Evolutionary conservation across 2,329 filamentous ascomycete genomes (phyloP), one percentile per base, ranked within the genome.

Genomic region (Thelonectria olida): DNA sequence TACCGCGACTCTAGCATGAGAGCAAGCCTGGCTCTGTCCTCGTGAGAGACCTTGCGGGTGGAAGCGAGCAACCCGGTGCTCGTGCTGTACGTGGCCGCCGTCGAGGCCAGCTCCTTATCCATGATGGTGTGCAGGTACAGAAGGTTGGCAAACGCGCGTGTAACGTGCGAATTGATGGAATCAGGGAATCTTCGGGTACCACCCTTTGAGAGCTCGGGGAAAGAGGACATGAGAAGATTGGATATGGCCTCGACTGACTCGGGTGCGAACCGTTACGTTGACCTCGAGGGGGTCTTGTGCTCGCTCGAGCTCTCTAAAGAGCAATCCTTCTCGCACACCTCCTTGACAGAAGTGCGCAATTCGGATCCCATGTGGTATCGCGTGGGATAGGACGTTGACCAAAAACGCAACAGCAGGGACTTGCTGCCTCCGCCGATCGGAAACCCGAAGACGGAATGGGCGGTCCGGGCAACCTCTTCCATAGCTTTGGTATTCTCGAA

Each of bases 311-410:
- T 78, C 79, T 12, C 82, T 77, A 73, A 88, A 92, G 1, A 91
- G 78, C 56, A 85, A 84, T 0, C 90, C 90, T 77, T 92, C 90
- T 28, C 90, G 80, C 3, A 92, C 88, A 4, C 90, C 90, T 17
- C 90, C 89, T 71, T 92, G 90, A 62, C 88, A 90, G 77, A 92
- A 92, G 28, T 86, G 83, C 2, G 90, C 86, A 34, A 84, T 80
- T 39, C 83, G 82, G 63, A 91, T 85, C 15, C 76, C 76, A 34
- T 79, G 77, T 0, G 89, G 88, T 7, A 91, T 78, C 3, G 86
- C 85, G 54, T 85, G 80, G 8, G 84, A 80, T 1, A 92, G 79
- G 34, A 88, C 87, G 17, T 84, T 84, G 38, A 92, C 83, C 4
- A 92, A 78, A 61, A 90, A 87, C 0, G 88, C 87, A 1, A 92